Evolutionary conservation across 1,284 basidiomycete genomes (phyloP).

Genomic region (Ustilago nuda): DNA sequence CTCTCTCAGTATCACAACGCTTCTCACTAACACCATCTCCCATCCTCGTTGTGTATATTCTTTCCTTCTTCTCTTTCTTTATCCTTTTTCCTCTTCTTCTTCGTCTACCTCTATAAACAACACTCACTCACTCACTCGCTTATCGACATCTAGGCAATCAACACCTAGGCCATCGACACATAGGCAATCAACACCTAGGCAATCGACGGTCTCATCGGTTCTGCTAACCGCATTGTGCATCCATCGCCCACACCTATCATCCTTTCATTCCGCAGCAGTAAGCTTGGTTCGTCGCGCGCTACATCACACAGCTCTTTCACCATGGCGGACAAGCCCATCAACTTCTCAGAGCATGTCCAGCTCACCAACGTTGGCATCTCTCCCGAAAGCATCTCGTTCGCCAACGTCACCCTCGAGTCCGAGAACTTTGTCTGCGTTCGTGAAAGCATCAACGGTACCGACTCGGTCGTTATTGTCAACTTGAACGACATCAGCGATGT

Average conservation of each 20-base stretch:
- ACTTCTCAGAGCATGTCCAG: slow-evolving; percentile 72
- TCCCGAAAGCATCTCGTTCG: slow-evolving; percentile 96
- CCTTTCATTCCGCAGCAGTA: neutral
- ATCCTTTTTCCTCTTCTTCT: neutral
- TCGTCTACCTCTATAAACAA: slow-evolving; percentile 1
- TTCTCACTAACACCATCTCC: neutral
- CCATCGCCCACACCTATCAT: neutral
- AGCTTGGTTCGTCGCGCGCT: slow-evolving; percentile 16
- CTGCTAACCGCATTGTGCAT: neutral
- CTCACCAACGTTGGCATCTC: slow-evolving; percentile 96
- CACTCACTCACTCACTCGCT: neutral
- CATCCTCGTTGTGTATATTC: slow-evolving; percentile 37
- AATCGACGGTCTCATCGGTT: slow-evolving; percentile 3
- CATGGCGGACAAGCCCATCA: slow-evolving; percentile 69
- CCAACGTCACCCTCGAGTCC: slow-evolving; percentile 93
- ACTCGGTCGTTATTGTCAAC: slow-evolving; percentile 68
- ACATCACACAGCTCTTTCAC: slow-evolving; percentile 9
- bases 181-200: neutral
- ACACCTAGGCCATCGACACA: neutral
- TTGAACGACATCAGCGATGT: slow-evolving; percentile 66
- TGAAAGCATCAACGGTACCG: slow-evolving; percentile 71
- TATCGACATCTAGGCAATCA: slow-evolving; percentile 13
- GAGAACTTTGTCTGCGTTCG: slow-evolving; percentile 96
- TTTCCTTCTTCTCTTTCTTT: slow-evolving; percentile 11
- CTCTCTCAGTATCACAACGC: neutral